Evolutionary conservation across 1,284 basidiomycete species (phyloP), one percentile per base, ranked within the genome.

Genomic region (Meira miltonrushii): DNA sequence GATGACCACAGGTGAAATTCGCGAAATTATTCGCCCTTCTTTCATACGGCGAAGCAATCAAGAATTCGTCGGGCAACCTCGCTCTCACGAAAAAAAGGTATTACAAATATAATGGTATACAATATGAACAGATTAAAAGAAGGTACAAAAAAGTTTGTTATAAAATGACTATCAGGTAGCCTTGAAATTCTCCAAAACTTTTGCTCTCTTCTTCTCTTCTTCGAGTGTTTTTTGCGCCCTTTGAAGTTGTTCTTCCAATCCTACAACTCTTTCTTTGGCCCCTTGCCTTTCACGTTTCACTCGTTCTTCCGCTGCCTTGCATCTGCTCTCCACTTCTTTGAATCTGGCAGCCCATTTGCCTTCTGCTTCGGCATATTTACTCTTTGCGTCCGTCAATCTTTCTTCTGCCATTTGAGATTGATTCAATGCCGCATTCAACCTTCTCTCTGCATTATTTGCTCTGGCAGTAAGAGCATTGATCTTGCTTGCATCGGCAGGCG

Each of bases 281-380:
- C 94, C 94, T 73, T 96, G 92, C 64, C 90, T 83, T 81, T 96
- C 94, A 47, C 92, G 83, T 83, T 97, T 98, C 68, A 93, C 86
- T 78, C 88, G 88, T 82, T 98, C 94, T 72, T 94, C 92, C 0
- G 91, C 90, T 0, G 86, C 85, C 77, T 87, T 87, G 68, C 92
- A 79, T 15, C 91, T 81, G 21, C 84, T 77, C 80, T 98, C 92
- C 86, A 90, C 74, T 93, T 93, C 74, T 55, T 72, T 73, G 57
- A 76, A 67, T 13, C 73, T 49, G 19, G 72, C 72, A 15, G 72
- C 66, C 74, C 71, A 67, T 39, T 71, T 72, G 23, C 64, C 61
- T 46, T 72, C 71, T 4, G 65, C 66, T 48, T 71, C 65, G 38
- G 62, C 62, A 51, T 66, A 70, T 58, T 70, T 68, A 43, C 51